A percentile compares a stretch with the other conserved stretches of the same genome.
Evolutionary conservation across 352 stramenopile species (phyloP).

Genomic region (Stramenopiles sp.): DNA sequence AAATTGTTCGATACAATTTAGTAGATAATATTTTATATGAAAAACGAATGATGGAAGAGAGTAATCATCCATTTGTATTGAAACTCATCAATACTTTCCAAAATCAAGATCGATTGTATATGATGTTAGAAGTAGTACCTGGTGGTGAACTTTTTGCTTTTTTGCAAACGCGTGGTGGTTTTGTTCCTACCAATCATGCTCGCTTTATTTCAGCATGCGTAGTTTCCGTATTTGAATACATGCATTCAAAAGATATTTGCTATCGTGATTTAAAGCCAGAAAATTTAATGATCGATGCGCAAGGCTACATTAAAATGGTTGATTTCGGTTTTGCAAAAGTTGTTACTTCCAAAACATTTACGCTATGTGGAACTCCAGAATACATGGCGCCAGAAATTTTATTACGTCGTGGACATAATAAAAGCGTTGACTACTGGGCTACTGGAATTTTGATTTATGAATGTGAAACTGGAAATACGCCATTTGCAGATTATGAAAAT

Average conservation of each 20-base stretch:
- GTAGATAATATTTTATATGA: constrained; percentile 94
- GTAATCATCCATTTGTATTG: constrained; percentile 93
- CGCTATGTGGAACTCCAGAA: constrained; percentile 57
- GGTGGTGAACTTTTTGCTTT: constrained; percentile 75
- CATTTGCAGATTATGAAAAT: constrained; percentile 43
- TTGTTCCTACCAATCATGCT: not conserved
- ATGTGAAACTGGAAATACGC: constrained; percentile 52
- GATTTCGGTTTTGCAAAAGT: constrained; percentile 35
- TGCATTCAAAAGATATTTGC: constrained; percentile 22
- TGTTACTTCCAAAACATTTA: constrained; percentile 53
- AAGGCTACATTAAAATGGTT: constrained; percentile 50
- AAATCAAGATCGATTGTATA: constrained; percentile 57
- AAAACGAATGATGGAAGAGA: constrained; percentile 87
- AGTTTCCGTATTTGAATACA: constrained; percentile 51
- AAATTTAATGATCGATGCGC: constrained; percentile 49
- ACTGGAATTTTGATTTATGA: constrained; percentile 59
- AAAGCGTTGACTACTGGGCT: constrained; percentile 51
- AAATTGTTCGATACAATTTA: constrained; percentile 88
- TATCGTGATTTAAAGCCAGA: constrained; percentile 58
- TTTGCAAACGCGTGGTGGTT: constrained; percentile 25
- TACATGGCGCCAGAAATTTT: constrained; percentile 68
- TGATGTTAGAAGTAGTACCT: constrained; percentile 72
- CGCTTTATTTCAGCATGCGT: constrained; percentile 52
- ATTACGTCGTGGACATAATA: constrained; percentile 45
- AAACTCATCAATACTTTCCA: constrained; percentile 23